phyloP scores from a whole-genome alignment of 2,329 filamentous ascomycete species.

The Penicillium italicum region DNA sequence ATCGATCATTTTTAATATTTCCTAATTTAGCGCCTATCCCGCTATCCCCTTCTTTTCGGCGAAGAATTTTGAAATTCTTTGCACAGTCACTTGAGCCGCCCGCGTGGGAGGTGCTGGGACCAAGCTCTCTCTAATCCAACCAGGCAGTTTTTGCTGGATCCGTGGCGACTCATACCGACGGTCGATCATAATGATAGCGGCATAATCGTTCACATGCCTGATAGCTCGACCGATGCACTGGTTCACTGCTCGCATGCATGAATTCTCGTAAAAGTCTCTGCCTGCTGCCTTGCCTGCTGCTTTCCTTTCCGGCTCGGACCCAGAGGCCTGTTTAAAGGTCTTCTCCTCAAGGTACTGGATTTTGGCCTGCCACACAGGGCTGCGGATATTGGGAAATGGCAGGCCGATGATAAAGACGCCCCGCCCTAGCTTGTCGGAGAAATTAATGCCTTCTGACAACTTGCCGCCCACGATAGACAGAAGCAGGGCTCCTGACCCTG shows the following conservation, averaged over 20 bases:
- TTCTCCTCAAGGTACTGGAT: constrained; percentile 77
- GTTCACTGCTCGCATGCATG: constrained; percentile 95
- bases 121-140: constrained; percentile 78
- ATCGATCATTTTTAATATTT: background rate
- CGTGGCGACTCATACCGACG: constrained; percentile 69
- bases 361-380: constrained; percentile 89
- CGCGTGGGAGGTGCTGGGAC: constrained; percentile 20
- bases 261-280: constrained; percentile 85
- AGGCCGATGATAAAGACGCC: constrained; percentile 89
- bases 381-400: constrained; percentile 86
- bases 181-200: constrained; percentile 82
- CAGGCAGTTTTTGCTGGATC: constrained; percentile 75
- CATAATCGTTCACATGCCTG: constrained; percentile 82
- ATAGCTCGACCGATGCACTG: constrained; percentile 94
- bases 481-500: constrained; percentile 67
- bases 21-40: background rate
- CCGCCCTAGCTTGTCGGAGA: constrained; percentile 83
- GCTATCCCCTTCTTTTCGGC: constrained; percentile 13
- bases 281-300: constrained; percentile 51
- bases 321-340: constrained; percentile 34
- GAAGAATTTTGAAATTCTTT: constrained; percentile 36
- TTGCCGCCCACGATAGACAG: constrained; percentile 91
- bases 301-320: constrained; percentile 29
- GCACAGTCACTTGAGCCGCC: constrained; percentile 26
- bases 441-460: constrained; percentile 97